Evolutionary conservation across 345 rosid species (phyloP).

Genomic region (Brassica incana): DNA sequence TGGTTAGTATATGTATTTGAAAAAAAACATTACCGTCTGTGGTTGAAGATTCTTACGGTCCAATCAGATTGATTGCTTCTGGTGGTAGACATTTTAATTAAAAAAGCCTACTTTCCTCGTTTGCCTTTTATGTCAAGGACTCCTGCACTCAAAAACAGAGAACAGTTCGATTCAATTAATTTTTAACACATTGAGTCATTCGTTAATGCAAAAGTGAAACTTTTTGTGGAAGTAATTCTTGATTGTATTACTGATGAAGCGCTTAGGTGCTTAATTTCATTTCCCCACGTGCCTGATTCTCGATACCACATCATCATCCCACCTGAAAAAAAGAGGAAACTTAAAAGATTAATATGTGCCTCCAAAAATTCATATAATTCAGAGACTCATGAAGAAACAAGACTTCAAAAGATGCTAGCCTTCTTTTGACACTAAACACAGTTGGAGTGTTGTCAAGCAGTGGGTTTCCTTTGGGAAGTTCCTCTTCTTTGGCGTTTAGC

Average conservation of each 20-base stretch:
- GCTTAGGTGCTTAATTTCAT: slow-evolving; percentile 46
- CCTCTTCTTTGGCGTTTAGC: too few relatives aligned
- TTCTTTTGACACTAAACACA: slow-evolving; percentile 37
- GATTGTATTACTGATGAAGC: slow-evolving; percentile 54
- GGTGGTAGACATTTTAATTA: too few relatives aligned
- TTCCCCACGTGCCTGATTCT: slow-evolving; percentile 82
- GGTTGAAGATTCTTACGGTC: too few relatives aligned
- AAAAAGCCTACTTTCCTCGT: too few relatives aligned
- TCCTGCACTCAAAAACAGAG: too few relatives aligned
- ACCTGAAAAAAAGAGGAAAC: slow-evolving; percentile 47
- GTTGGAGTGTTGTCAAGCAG: slow-evolving; percentile 37
- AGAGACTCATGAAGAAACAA: neutral
- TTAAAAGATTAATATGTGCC: neutral
- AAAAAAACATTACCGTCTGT: too few relatives aligned
- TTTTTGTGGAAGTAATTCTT: slow-evolving; percentile 91
- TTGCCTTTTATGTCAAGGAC: too few relatives aligned
- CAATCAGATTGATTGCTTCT: too few relatives aligned
- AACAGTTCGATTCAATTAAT: too few relatives aligned
- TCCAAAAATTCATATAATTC: neutral
- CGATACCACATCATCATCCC: slow-evolving; percentile 99
- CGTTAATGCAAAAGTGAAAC: slow-evolving; percentile 36
- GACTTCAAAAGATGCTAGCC: slow-evolving; percentile 43
- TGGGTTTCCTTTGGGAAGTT: too few relatives aligned
- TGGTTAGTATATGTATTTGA: too few relatives aligned
- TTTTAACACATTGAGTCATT: too few relatives aligned